Evolutionary conservation across 2,329 filamentous ascomycete species (phyloP).

Genomic region (Seiridium unicorne): DNA sequence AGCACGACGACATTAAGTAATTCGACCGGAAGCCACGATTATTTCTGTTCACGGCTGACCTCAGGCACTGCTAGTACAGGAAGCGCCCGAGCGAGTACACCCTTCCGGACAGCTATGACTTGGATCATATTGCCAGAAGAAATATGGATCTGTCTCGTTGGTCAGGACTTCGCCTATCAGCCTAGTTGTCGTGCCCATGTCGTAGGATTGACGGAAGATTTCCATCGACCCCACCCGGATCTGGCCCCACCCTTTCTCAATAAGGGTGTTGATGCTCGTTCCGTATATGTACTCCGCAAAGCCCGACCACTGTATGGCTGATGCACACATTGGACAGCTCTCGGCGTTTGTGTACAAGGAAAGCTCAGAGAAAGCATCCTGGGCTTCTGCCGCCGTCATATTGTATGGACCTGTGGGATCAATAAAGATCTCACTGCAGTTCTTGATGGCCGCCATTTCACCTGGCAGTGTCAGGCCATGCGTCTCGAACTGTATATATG

Average conservation of each 20-base stretch:
- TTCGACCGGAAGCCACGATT: not conserved
- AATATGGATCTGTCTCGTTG: conserved; percentile 53
- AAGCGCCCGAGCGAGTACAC: not conserved
- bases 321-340: conserved; percentile 57
- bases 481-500: no score
- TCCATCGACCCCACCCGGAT: conserved; percentile 44
- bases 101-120: conserved; percentile 9
- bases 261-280: conserved; percentile 44
- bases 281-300: conserved; percentile 56
- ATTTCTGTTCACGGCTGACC: not conserved
- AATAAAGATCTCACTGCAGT: conserved; percentile 48
- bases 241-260: conserved; percentile 48
- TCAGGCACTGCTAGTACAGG: not conserved
- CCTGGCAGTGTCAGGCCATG: conserved; percentile 25
- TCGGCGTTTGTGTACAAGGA: conserved; percentile 57
- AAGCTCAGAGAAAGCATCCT: conserved; percentile 44
- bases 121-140: conserved; percentile 51
- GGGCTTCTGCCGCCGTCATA: conserved; percentile 36
- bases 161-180: conserved; percentile 43
- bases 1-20: no score
- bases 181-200: conserved; percentile 31
- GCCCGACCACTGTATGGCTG: conserved; percentile 54
- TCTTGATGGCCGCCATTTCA: conserved; percentile 53
- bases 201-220: conserved; percentile 41
- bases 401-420: conserved; percentile 42